phyloP scores from a whole-genome alignment of 1,284 basidiomycete genomes.

The Gomphus sp. region DNA sequence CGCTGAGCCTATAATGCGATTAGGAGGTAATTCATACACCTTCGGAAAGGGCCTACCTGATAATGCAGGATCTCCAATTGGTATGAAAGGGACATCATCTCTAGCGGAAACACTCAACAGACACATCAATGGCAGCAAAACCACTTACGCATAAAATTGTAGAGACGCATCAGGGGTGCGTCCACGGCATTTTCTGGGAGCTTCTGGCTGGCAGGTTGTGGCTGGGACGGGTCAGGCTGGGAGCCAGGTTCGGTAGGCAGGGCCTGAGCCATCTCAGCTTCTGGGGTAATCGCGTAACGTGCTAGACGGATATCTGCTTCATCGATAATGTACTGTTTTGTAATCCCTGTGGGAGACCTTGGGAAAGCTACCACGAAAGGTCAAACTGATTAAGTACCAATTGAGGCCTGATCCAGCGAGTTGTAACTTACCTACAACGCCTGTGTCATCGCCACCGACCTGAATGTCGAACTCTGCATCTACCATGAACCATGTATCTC shows the following conservation, averaged over 20 bases:
- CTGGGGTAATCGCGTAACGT: constrained; percentile 39
- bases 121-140: neutral
- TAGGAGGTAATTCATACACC: neutral
- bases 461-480: constrained; percentile 68
- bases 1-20: constrained; percentile 44
- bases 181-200: constrained; percentile 55
- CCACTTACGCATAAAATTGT: constrained; percentile 70
- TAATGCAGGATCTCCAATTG: constrained; percentile 76
- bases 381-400: neutral
- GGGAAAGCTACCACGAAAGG: constrained; percentile 49
- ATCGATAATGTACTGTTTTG: constrained; percentile 60
- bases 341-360: constrained; percentile 47
- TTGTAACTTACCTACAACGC: constrained; percentile 48
- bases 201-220: constrained; percentile 28
- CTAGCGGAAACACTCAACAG: constrained; percentile 26
- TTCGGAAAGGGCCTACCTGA: constrained; percentile 39
- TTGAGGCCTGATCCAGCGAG: neutral
- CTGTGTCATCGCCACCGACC: constrained; percentile 63
- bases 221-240: constrained; percentile 10
- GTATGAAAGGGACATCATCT: constrained; percentile 80
- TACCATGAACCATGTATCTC: constrained; percentile 78
- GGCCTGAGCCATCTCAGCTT: constrained; percentile 32
- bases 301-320: constrained; percentile 61
- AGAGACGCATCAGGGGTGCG: constrained; percentile 69
- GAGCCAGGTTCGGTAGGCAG: constrained; percentile 43